Conservation (phyloP, 2,329 filamentous ascomycete species). For the Clonostachys byssicola region DNA sequence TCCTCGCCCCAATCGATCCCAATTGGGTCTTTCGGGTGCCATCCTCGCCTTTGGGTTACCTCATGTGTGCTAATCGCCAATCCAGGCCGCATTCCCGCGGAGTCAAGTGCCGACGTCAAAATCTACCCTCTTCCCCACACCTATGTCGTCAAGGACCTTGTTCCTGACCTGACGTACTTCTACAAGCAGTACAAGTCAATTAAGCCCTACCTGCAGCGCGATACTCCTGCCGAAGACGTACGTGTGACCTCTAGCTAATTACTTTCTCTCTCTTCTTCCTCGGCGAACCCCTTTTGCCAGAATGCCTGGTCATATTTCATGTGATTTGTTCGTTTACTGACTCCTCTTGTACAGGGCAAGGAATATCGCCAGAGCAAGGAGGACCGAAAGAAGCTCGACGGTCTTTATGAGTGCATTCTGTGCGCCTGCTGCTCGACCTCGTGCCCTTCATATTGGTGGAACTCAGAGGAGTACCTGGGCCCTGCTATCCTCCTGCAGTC, state of each 20-base stretch:
- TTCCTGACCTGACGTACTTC: constrained; percentile 95
- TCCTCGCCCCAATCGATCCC: too few relatives aligned
- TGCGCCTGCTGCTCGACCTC: constrained; percentile 99
- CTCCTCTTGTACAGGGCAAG: constrained; percentile 59
- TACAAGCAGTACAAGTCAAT: constrained; percentile 99
- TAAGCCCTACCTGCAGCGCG: constrained; percentile 95
- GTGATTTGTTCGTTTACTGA: not conserved
- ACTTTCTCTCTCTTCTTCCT: not conserved
- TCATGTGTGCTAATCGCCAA: constrained; percentile 16
- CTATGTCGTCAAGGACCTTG: constrained; percentile 98
- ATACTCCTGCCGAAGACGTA: constrained; percentile 80
- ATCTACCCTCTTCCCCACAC: constrained; percentile 98
- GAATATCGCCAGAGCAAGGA: constrained; percentile 89
- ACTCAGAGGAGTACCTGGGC: constrained; percentile 96
- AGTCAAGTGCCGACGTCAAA: constrained; percentile 76
- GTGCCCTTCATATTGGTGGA: constrained; percentile 99
- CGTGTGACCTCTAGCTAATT: constrained; percentile 24
- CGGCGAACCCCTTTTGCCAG: constrained; percentile 1
- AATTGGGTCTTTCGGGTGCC: not conserved
- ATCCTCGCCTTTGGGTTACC: not conserved
- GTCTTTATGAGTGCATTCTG: constrained; percentile 98
- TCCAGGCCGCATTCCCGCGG: constrained; percentile 86
- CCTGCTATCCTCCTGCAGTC: constrained; percentile 95
- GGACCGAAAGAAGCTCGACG: constrained; percentile 94
- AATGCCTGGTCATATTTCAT: not conserved